Evolutionary conservation across 1,139 yeast genomes (phyloP), one percentile per base, ranked within the genome.

Genomic region (Geotrichum cucujoidarum): DNA sequence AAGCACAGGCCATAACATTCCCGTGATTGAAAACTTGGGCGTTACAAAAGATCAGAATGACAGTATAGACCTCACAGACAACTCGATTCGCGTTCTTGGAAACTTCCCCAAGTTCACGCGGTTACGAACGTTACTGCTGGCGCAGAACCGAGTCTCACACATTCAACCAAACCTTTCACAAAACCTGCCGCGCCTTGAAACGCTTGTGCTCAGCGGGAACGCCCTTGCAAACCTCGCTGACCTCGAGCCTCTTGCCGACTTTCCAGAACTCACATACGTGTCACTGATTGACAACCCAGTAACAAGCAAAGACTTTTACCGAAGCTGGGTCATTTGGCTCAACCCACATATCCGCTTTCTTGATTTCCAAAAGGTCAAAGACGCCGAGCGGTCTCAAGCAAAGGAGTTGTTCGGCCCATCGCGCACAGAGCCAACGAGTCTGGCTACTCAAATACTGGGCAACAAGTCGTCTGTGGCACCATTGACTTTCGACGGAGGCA

Each of bases 1-100:
- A n/a, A n/a, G n/a, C n/a, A n/a, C 30, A 57, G 69, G 69, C 11
- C 62, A 58, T 37, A 63, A 66, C 39, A 62, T 72, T 8, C 70
- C 75, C 0, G 55, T 64, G 17, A 62, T 75, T 16, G 80, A 74
- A 53, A 71, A 72, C 48, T 57, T 76, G 2, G 73, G 71, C 0
- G 67, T 65, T 4, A 59, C 75, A 1, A 59, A 66, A 8, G 80
- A 77, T 55, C 61, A 56, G 7, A 67, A 72, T 55, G 78, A 76
- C 48, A 76, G 78, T 18, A 68, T 86, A 6, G 95, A 87, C 62
- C 64, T 86, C 36, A 75, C 87, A 4, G 79, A 81, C 60, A 87
- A 87, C 63, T 81, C 76, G 33, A 65, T 86, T 17, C 66, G 75
- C 2, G 74, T 72, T 14, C 60, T 87, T 14, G 73, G 76, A 6